Percentiles rank a stretch among this genome's conserved stretches.
These are phyloP conservation scores for Ustilago trichophora DNA, from an alignment of 1,284 basidiomycete genomes.

Conservation along the genomic window DNA sequence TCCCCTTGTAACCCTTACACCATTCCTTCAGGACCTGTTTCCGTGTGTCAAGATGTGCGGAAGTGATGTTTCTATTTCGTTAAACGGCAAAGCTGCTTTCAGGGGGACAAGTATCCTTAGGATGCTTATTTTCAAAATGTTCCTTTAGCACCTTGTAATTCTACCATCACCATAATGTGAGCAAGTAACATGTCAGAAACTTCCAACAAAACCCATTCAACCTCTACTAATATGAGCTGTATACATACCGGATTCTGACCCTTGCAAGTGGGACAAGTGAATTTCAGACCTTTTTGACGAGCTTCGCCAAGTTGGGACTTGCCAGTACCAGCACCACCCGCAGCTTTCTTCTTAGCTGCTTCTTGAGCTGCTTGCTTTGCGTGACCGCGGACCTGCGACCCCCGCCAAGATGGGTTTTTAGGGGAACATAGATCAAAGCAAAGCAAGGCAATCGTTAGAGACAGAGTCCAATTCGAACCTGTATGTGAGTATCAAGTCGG, in stretches of 20 bases:
- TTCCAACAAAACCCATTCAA: too few species aligned
- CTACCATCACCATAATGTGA: neutral
- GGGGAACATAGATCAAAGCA: too few species aligned
- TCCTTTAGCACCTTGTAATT: slow-evolving; percentile 40
- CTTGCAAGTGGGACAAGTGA: slow-evolving; percentile 38
- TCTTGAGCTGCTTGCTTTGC: slow-evolving; percentile 32
- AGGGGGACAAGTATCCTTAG: slow-evolving; percentile 22
- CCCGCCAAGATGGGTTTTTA: too few species aligned
- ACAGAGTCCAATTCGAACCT: too few species aligned
- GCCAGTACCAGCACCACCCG: slow-evolving; percentile 11
- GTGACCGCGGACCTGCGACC: slow-evolving; percentile 40
- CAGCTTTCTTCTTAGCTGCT: slow-evolving; percentile 33
- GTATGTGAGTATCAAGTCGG: too few species aligned
- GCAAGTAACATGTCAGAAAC: too few species aligned
- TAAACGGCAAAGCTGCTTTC: slow-evolving; percentile 26
- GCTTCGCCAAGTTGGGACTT: slow-evolving; percentile 42
- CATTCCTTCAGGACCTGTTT: too few species aligned
- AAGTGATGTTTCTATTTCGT: too few species aligned
- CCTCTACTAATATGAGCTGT: too few species aligned
- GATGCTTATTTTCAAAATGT: slow-evolving; percentile 44
- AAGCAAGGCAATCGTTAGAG: too few species aligned
- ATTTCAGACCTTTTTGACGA: slow-evolving; percentile 27
- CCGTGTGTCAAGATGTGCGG: too few species aligned
- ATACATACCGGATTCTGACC: slow-evolving; percentile 38
- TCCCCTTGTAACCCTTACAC: too few species aligned